phyloP scores from a whole-genome alignment of 2,329 filamentous ascomycete species.

The Microsporum ferrugineum region DNA sequence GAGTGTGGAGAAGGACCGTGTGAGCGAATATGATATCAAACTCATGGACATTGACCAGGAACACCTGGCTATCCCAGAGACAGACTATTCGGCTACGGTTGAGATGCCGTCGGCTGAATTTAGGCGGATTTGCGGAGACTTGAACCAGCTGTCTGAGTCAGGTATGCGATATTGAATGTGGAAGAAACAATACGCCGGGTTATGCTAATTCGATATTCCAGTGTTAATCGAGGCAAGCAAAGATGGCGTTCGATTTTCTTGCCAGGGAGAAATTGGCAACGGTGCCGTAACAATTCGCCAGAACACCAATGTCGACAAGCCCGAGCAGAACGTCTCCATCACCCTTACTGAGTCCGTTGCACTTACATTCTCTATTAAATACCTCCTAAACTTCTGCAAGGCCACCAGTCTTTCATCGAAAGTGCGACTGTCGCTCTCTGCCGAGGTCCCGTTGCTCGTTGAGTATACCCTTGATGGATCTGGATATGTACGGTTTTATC shows the following conservation, averaged over 20 bases:
- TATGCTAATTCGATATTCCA: conserved; percentile 27
- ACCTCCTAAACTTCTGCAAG: conserved; percentile 99
- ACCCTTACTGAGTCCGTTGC: conserved; percentile 83
- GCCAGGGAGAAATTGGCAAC: conserved; percentile 89
- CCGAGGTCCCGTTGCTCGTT: conserved; percentile 89
- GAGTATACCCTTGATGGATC: conserved; percentile 74
- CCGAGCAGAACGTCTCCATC: conserved; percentile 74
- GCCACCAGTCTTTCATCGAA: conserved; percentile 68
- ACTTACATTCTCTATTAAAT: conserved; percentile 96
- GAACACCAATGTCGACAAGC: conserved; percentile 82
- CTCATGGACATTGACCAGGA: conserved; percentile 99
- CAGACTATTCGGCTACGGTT: conserved; percentile 91
- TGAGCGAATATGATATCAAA: conserved; percentile 99
- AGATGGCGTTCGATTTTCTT: conserved; percentile 92
- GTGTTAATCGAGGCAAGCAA: conserved; percentile 94
- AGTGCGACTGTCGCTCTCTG: conserved; percentile 88
- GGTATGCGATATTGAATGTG: conserved; percentile 48
- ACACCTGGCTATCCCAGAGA: conserved; percentile 95
- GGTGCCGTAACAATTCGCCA: conserved; percentile 84
- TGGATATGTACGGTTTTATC: conserved; percentile 91
- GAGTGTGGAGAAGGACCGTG: conserved; percentile 72
- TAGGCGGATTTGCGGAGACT: conserved; percentile 84
- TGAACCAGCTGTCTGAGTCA: conserved; percentile 87
- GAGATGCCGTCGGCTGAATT: conserved; percentile 83
- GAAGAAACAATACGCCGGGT: not conserved